A percentile compares a stretch with the other conserved stretches of the same genome.
These are phyloP conservation scores for Xerocomus brunneocitrinus DNA, from an alignment of 768 basidiomycete species.

Conservation along the genomic window DNA sequence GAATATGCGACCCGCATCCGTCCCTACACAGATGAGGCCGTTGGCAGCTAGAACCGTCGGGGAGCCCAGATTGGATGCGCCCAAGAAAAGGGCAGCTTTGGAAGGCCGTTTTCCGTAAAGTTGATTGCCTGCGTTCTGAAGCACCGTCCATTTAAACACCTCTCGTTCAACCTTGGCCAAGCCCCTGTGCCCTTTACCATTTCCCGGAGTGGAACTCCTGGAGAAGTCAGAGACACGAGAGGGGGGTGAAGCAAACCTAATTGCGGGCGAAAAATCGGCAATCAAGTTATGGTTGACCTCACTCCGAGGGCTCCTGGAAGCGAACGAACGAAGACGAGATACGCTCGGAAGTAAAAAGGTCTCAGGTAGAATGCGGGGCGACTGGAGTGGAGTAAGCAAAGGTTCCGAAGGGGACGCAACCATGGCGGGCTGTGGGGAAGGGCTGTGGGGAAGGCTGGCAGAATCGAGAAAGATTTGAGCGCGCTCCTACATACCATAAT, in stretches of 20 bases:
- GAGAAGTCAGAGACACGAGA: slow-evolving; percentile 73
- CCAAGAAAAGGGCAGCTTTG: slow-evolving; percentile 62
- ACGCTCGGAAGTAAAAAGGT: slow-evolving; percentile 71
- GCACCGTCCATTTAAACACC: slow-evolving; percentile 72
- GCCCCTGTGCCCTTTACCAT: slow-evolving; percentile 19
- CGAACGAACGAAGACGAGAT: slow-evolving; percentile 73
- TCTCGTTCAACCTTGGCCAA: slow-evolving; percentile 38
- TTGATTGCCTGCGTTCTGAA: slow-evolving; percentile 55
- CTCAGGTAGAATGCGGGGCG: slow-evolving; percentile 27
- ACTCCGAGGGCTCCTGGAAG: slow-evolving; percentile 42
- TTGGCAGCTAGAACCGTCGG: slow-evolving; percentile 84
- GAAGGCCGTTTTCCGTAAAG: slow-evolving; percentile 49
- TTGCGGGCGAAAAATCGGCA: slow-evolving; percentile 39
- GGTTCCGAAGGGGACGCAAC: slow-evolving; percentile 35
- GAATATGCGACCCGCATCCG: slow-evolving; percentile 67
- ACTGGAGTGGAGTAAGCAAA: not conserved
- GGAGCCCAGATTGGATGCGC: slow-evolving; percentile 50
- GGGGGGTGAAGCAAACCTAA: slow-evolving; percentile 48
- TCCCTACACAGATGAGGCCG: slow-evolving; percentile 87
- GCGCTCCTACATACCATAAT: slow-evolving; percentile 28
- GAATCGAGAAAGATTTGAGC: slow-evolving; percentile 34
- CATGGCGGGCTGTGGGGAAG: slow-evolving; percentile 31
- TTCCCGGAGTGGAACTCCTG: slow-evolving; percentile 55
- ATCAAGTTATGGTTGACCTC: slow-evolving; percentile 42
- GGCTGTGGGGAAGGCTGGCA: slow-evolving; percentile 38